Evolutionary conservation across 2,329 filamentous ascomycete genomes (phyloP), one percentile per base, ranked within the genome.

Genomic region (Aspergillus alliaceus): DNA sequence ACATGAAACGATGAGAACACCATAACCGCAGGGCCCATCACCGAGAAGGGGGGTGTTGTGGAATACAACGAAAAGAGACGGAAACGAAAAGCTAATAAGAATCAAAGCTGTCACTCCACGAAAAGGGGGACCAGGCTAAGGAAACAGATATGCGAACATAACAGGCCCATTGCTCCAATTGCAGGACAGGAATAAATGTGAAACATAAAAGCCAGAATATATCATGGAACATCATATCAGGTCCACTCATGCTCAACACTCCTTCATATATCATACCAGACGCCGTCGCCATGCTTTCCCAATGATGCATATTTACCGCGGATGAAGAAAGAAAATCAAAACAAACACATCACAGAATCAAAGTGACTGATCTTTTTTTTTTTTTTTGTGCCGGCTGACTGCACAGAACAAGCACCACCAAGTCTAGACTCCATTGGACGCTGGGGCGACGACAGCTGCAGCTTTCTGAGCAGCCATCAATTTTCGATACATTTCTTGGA

Each of bases 401-500:
- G 42, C 48, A 46, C 42, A 24, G 29, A 12, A 29, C 53, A 40
- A 48, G 18, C 37, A 22, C 39, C 40, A 24, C 56, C 35, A 39
- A 50, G 39, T 60, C 57, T 63, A 73, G 53, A 60, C 58, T 20
- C 71, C 69, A 50, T 69, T 71, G 20, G 66, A 66, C 15, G 63
- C 31, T 31, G 55, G 53, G 39, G 69, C 65, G 20, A 61, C 65
- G 20, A 61, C 54, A 51, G 66, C 55, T 44, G 63, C 52, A 53
- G 59, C 56, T 53, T 67, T 72, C 34, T 65, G 67, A 14, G 66
- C 66, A 61, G 69, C 70, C 54, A 65, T 63, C 25, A 75, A 67
- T 62, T 72, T 75, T 48, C 72, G 63, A 59, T 74, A 76, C 72
- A 75, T 75, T 51, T 68, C 64, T 55, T 71, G 71, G 24, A 76